These are phyloP conservation scores for Penicillium crystallinum DNA, from an alignment of 495 filamentous ascomycete species.

Conservation along the genomic window DNA sequence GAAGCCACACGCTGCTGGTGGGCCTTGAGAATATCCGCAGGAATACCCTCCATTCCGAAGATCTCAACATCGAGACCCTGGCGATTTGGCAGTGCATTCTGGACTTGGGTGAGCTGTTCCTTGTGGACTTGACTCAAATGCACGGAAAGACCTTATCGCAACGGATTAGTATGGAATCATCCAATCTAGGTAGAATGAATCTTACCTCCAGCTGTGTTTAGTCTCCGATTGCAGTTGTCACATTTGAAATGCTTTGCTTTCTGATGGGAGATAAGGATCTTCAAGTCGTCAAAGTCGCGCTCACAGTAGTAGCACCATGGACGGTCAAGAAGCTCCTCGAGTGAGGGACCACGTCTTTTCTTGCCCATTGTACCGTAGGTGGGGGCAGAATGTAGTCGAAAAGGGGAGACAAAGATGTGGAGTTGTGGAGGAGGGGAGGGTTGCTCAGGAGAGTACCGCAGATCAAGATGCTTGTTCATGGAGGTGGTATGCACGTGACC, in stretches of 20 bases:
- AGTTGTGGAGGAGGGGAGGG: not conserved
- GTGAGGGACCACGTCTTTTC: constrained; percentile 74
- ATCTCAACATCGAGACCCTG: constrained; percentile 86
- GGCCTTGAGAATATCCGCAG: constrained; percentile 71
- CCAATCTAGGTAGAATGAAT: constrained; percentile 10
- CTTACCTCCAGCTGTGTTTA: constrained; percentile 94
- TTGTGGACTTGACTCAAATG: constrained; percentile 99
- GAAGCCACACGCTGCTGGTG: constrained; percentile 81
- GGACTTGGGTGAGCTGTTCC: constrained; percentile 75
- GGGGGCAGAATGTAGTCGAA: not conserved
- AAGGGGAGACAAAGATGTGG: not conserved
- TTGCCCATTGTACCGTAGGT: constrained; percentile 59
- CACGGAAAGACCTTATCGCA: constrained; percentile 69
- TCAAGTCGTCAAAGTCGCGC: constrained; percentile 94
- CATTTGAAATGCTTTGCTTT: constrained; percentile 99
- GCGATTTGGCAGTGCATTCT: constrained; percentile 84
- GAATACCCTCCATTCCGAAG: constrained; percentile 97
- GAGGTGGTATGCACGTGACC: not conserved
- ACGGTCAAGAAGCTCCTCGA: constrained; percentile 80
- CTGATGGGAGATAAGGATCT: constrained; percentile 92
- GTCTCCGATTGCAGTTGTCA: constrained; percentile 74
- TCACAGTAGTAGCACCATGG: constrained; percentile 99
- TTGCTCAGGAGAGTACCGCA: not conserved
- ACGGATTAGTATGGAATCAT: constrained; percentile 3
- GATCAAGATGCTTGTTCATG: not conserved